Evolutionary conservation across 345 rosid genomes (phyloP).

Genomic region (Citrus sinensis): DVS_A1.0 CM039161.1:23139001-23139500

Average conservation of each 20-base stretch:
- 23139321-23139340: conserved; percentile 97
- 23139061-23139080: conserved; percentile 51
- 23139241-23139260: conserved; percentile 4
- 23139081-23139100: conserved; percentile 52
- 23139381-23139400: conserved; percentile 96
- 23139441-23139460: conserved; percentile 97
- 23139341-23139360: conserved; percentile 92
- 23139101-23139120: conserved; percentile 42
- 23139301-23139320: conserved; percentile 42
- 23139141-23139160: conserved; percentile 52
- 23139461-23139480: conserved; percentile 91
- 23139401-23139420: conserved; percentile 95
- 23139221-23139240: conserved; percentile 26
- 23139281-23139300: conserved; percentile 4
- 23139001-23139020: conserved; percentile 42
- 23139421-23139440: conserved; percentile 95
- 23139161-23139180: conserved; percentile 46
- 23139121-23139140: conserved; percentile 42
- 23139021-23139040: conserved; percentile 49
- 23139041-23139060: conserved; percentile 57
- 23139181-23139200: conserved; percentile 80
- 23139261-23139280: not conserved
- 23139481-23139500: conserved; percentile 97
- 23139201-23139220: conserved; percentile 97
- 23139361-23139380: conserved; percentile 95